Conservation (phyloP, 2,329 filamentous ascomycete genomes). For the Exophiala mesophila region DNA sequence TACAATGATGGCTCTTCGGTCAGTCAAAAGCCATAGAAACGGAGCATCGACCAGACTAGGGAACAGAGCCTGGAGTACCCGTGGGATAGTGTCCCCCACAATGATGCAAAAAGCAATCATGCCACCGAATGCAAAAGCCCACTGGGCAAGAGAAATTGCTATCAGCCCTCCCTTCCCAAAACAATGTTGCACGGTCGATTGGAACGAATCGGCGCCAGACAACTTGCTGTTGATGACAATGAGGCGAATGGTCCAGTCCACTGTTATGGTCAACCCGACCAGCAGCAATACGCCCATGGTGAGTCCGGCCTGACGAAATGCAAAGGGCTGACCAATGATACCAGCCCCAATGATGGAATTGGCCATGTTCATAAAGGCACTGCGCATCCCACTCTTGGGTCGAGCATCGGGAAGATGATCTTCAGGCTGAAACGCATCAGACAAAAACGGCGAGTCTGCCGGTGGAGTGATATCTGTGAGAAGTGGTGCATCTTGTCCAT, state of each 20-base stretch:
- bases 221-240: conserved; percentile 98
- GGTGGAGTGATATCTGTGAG: conserved; percentile 81
- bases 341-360: conserved; percentile 88
- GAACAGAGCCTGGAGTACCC: conserved; percentile 78
- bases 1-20: conserved; percentile 80
- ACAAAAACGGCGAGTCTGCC: conserved; percentile 62
- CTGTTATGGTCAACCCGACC: conserved; percentile 69
- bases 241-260: conserved; percentile 96
- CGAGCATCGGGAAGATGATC: conserved; percentile 58
- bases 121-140: conserved; percentile 96
- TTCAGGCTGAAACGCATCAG: conserved; percentile 51
- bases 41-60: conserved; percentile 67
- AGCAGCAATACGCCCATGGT: conserved; percentile 74
- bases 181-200: conserved; percentile 92
- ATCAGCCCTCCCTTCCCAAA: conserved; percentile 84
- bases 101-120: conserved; percentile 99
- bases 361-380: conserved; percentile 99
- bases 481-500: conserved; percentile 58
- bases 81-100: conserved; percentile 91
- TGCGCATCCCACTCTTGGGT: conserved; percentile 77
- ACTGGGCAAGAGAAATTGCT: conserved; percentile 87
- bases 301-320: conserved; percentile 87
- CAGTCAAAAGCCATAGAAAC: conserved; percentile 75
- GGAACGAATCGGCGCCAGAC: conserved; percentile 87
- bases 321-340: conserved; percentile 84